Percentiles rank a stretch among this genome's conserved stretches.
Evolutionary conservation across 225 moss, liverwort and hornwort species (phyloP).

Genomic region (Polytrichum formosum): DNA sequence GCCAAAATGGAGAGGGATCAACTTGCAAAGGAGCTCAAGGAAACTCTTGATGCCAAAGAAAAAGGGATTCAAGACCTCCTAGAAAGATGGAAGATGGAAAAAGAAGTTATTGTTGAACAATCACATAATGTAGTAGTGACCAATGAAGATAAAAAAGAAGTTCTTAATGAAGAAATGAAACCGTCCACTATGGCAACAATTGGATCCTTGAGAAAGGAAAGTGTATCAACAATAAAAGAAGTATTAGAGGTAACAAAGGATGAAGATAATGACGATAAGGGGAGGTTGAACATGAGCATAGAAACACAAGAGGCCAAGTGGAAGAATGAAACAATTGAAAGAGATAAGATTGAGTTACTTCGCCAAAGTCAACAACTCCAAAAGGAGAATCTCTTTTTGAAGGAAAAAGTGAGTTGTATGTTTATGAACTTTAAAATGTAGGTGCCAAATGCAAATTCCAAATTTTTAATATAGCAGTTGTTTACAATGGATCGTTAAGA

Average conservation of each 20-base stretch:
- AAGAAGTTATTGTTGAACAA: background rate
- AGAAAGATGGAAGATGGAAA: background rate
- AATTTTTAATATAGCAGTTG: background rate
- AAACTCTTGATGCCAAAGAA: slow-evolving; percentile 4
- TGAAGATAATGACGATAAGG: background rate
- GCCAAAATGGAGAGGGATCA: background rate
- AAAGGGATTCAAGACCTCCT: slow-evolving; percentile 1
- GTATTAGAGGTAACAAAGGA: background rate
- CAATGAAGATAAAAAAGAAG: background rate
- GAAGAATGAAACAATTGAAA: background rate
- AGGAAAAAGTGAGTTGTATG: background rate
- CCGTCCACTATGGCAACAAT: background rate
- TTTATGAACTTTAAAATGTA: background rate
- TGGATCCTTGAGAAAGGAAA: background rate
- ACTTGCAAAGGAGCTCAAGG: background rate
- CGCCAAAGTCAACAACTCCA: background rate
- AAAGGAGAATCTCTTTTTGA: too few relatives aligned
- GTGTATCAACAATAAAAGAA: background rate
- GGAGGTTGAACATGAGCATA: background rate
- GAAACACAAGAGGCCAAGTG: background rate
- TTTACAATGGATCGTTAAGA: too few relatives aligned
- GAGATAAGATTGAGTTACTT: background rate
- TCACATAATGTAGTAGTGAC: background rate
- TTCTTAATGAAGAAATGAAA: background rate
- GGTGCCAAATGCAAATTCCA: background rate